phyloP scores from a whole-genome alignment of 768 basidiomycete species.

The Mycena filopes region DNA sequence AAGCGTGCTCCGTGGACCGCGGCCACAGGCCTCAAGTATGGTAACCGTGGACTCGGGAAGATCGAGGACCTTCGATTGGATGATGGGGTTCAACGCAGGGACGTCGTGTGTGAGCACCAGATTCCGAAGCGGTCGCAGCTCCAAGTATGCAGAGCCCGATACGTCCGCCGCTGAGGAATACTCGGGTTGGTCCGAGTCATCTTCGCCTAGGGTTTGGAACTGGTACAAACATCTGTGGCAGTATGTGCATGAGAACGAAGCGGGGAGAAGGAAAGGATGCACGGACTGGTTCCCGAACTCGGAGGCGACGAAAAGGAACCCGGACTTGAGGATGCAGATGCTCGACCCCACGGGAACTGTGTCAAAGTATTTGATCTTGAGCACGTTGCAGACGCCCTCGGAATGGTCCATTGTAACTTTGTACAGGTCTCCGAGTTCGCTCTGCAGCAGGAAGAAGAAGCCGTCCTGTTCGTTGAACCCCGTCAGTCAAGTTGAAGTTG shows the following conservation, averaged over 20 bases:
- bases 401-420: conserved; percentile 98
- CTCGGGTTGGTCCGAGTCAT: conserved; percentile 94
- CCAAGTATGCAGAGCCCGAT: not conserved
- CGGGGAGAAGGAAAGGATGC: not conserved
- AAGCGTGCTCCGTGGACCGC: conserved; percentile 6
- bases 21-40: conserved; percentile 13
- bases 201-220: conserved; percentile 97
- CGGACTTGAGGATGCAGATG: conserved; percentile 96
- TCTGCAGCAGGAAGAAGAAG: conserved; percentile 98
- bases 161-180: conserved; percentile 84
- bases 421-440: conserved; percentile 95
- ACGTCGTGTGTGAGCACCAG: not conserved
- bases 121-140: not conserved
- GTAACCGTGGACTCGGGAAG: not conserved
- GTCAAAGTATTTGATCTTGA: conserved; percentile 99
- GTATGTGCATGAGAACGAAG: no score
- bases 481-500: conserved; percentile 69
- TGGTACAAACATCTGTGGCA: conserved; percentile 92
- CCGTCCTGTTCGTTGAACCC: conserved; percentile 97
- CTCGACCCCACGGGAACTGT: conserved; percentile 92
- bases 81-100: not conserved
- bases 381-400: conserved; percentile 88
- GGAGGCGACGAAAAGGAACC: conserved; percentile 95
- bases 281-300: conserved; percentile 97
- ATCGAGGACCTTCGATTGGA: not conserved